Evolutionary conservation across 1,139 yeast genomes (phyloP).

Genomic region (Debaryomyces fabryi): DNA sequence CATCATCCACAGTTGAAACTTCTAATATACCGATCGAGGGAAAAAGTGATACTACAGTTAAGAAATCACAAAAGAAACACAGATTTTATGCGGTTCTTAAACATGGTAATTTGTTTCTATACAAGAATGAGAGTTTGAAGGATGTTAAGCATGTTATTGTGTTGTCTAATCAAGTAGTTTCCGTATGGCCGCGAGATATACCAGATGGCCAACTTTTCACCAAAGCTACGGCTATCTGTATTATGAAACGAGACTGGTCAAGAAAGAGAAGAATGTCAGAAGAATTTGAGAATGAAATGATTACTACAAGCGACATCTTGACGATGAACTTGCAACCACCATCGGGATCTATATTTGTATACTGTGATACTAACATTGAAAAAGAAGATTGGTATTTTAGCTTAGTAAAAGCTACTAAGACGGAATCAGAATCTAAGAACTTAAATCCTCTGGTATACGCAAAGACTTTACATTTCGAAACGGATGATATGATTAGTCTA

Average conservation of each 20-base stretch:
- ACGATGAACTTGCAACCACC: conserved; percentile 40
- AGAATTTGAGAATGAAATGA: conserved; percentile 20
- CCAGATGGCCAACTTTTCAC: conserved; percentile 79
- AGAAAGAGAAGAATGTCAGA: conserved; percentile 32
- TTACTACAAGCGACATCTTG: conserved; percentile 26
- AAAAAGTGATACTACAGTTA: conserved; percentile 11
- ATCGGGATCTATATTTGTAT: conserved; percentile 66
- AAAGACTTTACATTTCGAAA: conserved; percentile 68
- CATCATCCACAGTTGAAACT: conserved; percentile 8
- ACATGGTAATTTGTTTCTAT: conserved; percentile 85
- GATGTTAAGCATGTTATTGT: conserved; percentile 82
- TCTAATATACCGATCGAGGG: neutral
- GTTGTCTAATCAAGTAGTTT: conserved; percentile 65
- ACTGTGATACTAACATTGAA: conserved; percentile 73
- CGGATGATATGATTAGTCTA: conserved; percentile 69
- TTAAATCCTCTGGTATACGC: conserved; percentile 54
- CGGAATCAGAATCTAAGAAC: conserved; percentile 19
- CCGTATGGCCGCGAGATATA: conserved; percentile 83
- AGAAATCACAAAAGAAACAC: conserved; percentile 49
- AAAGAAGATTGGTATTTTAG: conserved; percentile 95
- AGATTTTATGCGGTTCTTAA: conserved; percentile 68
- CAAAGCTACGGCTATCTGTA: conserved; percentile 75
- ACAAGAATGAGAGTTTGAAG: conserved; percentile 64
- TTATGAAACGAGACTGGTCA: conserved; percentile 48
- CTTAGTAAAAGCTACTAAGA: conserved; percentile 71